Evolutionary conservation across 495 filamentous ascomycete genomes (phyloP), one percentile per base, ranked within the genome.

Genomic region (Annulohypoxylon nitens): DNA sequence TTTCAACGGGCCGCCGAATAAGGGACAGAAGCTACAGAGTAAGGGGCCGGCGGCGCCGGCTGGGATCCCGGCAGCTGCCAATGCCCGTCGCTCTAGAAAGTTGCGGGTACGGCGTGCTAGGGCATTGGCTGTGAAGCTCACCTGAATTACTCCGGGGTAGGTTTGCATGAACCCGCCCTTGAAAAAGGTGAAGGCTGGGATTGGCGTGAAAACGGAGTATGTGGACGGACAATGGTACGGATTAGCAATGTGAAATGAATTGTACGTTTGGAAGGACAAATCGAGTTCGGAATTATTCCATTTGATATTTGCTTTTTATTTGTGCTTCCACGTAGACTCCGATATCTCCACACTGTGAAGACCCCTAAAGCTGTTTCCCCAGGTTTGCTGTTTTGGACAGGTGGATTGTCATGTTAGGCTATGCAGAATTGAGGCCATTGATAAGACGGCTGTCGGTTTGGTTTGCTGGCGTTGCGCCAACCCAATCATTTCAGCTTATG

Each of bases 1-100:
- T 18, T 90, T 83, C 66, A 79, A 79, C 47, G 90, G 90, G 0
- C 90, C 90, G n/a, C 88, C 89, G 10, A 82, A 88, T 75, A 81
- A 83, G 74, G 86, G 86, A 18, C 73, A 82, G 74, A 79, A 78
- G 37, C 74, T 89, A 20, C 30, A 48, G 9, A 58, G 59, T n/a
- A 55, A 68, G 41, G 71, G 70, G 3, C 69, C 71, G n/a, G 41
- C 41, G 9, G 66, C 57, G 3, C 76, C 74, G 5, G n/a, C 7
- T 18, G 39, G 34, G 16, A 76, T 78, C 16, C 76, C 76, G 12
- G 26, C 12, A 9, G 61, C 68, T 20, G 71, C 50, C 12, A 71
- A 75, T 34, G 50, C 18, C 39, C 51, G 9, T 7, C 36, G 8
- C 50, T 33, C 55, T n/a, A 61, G 11, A 50, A 67, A 60, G 55